Conservation (phyloP, 1,284 basidiomycete species). For the Trichosporon ovoides region DNA sequence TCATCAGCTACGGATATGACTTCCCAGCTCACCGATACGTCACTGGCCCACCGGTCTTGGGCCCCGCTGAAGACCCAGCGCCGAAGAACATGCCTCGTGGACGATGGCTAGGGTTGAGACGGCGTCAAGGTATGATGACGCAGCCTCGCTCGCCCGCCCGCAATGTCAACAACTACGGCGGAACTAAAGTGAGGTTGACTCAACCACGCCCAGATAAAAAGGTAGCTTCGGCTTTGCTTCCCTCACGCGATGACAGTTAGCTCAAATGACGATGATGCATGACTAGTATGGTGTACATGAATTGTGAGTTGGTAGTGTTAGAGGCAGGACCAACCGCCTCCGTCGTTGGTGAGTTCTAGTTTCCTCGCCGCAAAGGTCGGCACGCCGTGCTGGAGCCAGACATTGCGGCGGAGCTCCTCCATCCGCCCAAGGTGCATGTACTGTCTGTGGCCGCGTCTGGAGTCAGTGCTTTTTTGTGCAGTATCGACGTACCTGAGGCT, state of each 20-base stretch:
- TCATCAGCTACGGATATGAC: neutral
- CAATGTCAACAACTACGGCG: too few species aligned
- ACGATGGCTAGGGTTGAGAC: too few species aligned
- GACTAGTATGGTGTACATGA: neutral
- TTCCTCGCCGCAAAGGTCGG: conserved; percentile 86
- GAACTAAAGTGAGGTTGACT: too few species aligned
- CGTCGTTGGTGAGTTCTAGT: conserved; percentile 81
- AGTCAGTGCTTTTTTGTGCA: neutral
- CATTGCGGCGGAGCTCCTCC: conserved; percentile 81
- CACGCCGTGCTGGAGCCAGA: conserved; percentile 81
- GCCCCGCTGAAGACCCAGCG: neutral
- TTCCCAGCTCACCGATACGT: neutral
- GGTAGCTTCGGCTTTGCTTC: too few species aligned
- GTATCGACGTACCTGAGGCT: conserved; percentile 67
- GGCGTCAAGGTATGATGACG: too few species aligned
- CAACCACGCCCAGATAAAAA: too few species aligned
- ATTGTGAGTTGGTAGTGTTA: conserved; percentile 38
- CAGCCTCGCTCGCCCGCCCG: too few species aligned
- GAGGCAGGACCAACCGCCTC: conserved; percentile 86
- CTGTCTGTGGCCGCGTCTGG: conserved; percentile 77
- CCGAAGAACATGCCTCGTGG: conserved; percentile 1
- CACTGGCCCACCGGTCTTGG: neutral
- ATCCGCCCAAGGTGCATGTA: conserved; percentile 78
- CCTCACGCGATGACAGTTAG: too few species aligned
- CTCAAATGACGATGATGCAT: conserved; percentile 4